Evolutionary conservation across 352 stramenopile species (phyloP), one percentile per base, ranked within the genome.

Genomic region (Proteromonas lacertae): DNA sequence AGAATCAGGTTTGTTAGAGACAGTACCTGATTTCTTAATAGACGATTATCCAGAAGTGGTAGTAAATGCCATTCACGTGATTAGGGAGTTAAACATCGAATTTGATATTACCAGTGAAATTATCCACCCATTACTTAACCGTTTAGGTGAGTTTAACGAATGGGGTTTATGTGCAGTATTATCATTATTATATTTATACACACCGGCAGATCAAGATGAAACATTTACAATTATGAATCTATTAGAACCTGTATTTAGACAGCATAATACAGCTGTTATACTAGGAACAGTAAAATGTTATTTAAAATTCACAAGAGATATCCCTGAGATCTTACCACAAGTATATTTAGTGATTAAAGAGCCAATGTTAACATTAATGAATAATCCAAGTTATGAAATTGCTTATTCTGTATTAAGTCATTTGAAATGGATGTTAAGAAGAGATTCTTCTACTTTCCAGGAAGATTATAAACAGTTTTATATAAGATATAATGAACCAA

Each of bases 171-270:
- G 83, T 40, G 70, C 83, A 49, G 75, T 96, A 7, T 59, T 98
- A 31, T 58, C 90, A 38, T 64, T 96, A 28, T 60, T 86, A 23
- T 58, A 65, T 12, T 39, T 42, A 38, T 96, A 96, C 62, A 78
- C 79, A 50, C 75, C 83, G 9, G 60, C 56, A 19, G 47, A 55
- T 21, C 69, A 67, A 31, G 72, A 93, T 25, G 80, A 96, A 49
- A 68, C 69, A 0, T 96, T 92, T 52, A 76, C 73, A 41, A 96
- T 98, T 43, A 96, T 98, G 83, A 89, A 90, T 52, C 71, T 71
- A 14, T 51, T 84, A 14, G 51, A 57, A 36, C 50, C 51, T 10
- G 48, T 99, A 23, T 60, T 99, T 21, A 59, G 76, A 25, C 84
- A 86, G 13, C 79, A 66, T 29, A 93, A 92, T 57, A 79, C 62